phyloP scores from a whole-genome alignment of 148 eudicot genomes.

The Amaranthus hypochondriacus region DNA sequence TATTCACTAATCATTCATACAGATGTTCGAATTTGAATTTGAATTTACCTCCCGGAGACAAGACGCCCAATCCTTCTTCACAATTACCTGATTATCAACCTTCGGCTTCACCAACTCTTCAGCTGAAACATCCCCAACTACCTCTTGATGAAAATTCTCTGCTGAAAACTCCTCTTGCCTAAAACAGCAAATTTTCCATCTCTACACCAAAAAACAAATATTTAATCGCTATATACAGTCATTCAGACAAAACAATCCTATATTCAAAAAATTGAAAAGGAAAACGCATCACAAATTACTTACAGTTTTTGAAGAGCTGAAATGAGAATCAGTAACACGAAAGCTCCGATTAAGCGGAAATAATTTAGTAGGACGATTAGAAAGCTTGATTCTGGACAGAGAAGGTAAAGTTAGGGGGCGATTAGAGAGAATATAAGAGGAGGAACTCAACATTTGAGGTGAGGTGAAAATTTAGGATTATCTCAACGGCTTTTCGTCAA shows the following conservation, averaged over 20 bases:
- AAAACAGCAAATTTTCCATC: slow-evolving; percentile 67
- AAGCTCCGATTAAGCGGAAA: slow-evolving; percentile 32
- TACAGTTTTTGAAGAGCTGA: slow-evolving; percentile 33
- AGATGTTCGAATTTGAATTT: neutral
- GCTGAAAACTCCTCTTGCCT: slow-evolving; percentile 52
- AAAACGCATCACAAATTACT: slow-evolving; percentile 7
- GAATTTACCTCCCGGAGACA: slow-evolving; percentile 45
- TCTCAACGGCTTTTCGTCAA: slow-evolving; percentile 22
- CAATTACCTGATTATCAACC: slow-evolving; percentile 28
- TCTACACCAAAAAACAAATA: slow-evolving; percentile 26
- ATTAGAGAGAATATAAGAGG: slow-evolving; percentile 39
- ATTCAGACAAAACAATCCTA: neutral
- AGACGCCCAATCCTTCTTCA: slow-evolving; percentile 40
- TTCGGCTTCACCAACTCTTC: slow-evolving; percentile 48
- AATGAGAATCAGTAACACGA: slow-evolving; percentile 34
- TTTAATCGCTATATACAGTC: neutral
- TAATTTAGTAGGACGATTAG: slow-evolving; percentile 24
- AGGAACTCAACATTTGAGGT: slow-evolving; percentile 53
- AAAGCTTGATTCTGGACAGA: slow-evolving; percentile 41
- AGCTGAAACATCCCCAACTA: slow-evolving; percentile 35
- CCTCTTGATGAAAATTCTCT: slow-evolving; percentile 44
- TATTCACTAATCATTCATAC: slow-evolving; percentile 4
- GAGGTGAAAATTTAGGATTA: slow-evolving; percentile 26
- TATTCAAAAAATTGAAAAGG: neutral
- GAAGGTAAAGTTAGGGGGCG: slow-evolving; percentile 37